These are phyloP conservation scores for Wickerhamomyces bisporus DNA, from an alignment of 805 yeast genomes.

Conservation along the genomic window DNA sequence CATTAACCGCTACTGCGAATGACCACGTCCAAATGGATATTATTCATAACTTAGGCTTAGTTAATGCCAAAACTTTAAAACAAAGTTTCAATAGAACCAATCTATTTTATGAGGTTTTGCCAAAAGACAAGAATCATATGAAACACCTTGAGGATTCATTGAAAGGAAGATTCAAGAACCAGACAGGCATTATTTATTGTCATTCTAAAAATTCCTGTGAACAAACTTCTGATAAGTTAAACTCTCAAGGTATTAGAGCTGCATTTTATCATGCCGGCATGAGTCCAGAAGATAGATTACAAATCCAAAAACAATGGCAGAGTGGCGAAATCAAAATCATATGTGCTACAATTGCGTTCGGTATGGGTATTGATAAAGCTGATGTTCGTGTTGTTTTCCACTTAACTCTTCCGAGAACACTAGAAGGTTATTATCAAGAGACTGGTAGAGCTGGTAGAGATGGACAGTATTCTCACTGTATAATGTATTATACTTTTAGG, in stretches of 20 bases:
- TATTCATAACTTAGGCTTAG: slow-evolving; percentile 65
- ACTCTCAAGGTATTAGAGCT: slow-evolving; percentile 55
- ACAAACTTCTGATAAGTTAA: slow-evolving; percentile 59
- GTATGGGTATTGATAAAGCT: slow-evolving; percentile 98
- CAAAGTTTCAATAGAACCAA: slow-evolving; percentile 93
- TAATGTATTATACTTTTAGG: slow-evolving; percentile 71
- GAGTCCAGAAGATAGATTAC: slow-evolving; percentile 65
- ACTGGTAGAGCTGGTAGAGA: slow-evolving; percentile 99
- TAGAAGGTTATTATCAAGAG: slow-evolving; percentile 97
- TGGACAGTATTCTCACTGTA: slow-evolving; percentile 76
- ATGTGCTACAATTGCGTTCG: slow-evolving; percentile 97
- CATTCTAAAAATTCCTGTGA: slow-evolving; percentile 89
- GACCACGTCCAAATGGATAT: slow-evolving; percentile 85
- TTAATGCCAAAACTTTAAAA: slow-evolving; percentile 59
- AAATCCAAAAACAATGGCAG: slow-evolving; percentile 84
- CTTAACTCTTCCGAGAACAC: slow-evolving; percentile 77
- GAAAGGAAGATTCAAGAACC: slow-evolving; percentile 41
- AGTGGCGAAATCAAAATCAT: slow-evolving; percentile 62
- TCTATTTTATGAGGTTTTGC: slow-evolving; percentile 68
- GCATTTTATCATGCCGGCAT: slow-evolving; percentile 94
- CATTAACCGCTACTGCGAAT: slow-evolving; percentile 95
- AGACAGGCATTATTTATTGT: slow-evolving; percentile 89
- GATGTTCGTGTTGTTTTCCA: slow-evolving; percentile 93
- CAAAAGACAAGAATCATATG: slow-evolving; percentile 50
- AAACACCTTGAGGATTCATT: slow-evolving; percentile 60